Base-by-base conservation (phyloP, 2,329 filamentous ascomycete species). In the Aspergillus clavatus region DNA sequence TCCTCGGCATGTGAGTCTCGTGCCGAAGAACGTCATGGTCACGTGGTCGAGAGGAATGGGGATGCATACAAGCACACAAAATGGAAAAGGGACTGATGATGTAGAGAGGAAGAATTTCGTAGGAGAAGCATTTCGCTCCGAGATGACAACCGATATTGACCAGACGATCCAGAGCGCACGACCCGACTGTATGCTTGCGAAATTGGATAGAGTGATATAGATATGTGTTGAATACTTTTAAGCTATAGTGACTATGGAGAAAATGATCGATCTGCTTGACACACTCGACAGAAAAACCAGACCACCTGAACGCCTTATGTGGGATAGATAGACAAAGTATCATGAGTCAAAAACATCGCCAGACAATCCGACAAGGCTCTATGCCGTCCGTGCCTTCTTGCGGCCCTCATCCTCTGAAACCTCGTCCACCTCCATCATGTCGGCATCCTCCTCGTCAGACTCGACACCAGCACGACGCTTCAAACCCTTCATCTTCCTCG, bases 401-500 rank as follows among this genome's bases (percentile, higher is more conserved):
- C 57, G 53, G 40, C 58, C 54, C 48, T 66, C 65, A 31, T 68
- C 64, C 42, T 67, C 60, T 41, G 60, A 64, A 19, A 66, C 42
- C 43, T 67, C 66, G 51, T 71, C 68, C 43, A 67, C 68, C 46
- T 75, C 71, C 55, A 73, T 74, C 46, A 71, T 75, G 41, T 77
- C 75, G 33, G 61, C 68, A 47, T 73, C 75, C 41, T 78, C 80
- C 19, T 74, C 75, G 33, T 76, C 77, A 40, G 72, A 74, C 41
- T 78, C 76, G 19, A 80, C 71, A 51, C 83, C 83, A 43, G 88
- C 81, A 53, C 79, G 82, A 55, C 93, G 79, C 81, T 97, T 98
- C 56, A 98, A 71, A 56, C 90, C 93, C 82, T 98, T 98, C 90
- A 98, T 97, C 82, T 98, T 98, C 64, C 93, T 84, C 42, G 90